Evolutionary conservation across 352 stramenopile genomes (phyloP), one percentile per base, ranked within the genome.

Genomic region (Pythium vanterpoolii): DNA sequence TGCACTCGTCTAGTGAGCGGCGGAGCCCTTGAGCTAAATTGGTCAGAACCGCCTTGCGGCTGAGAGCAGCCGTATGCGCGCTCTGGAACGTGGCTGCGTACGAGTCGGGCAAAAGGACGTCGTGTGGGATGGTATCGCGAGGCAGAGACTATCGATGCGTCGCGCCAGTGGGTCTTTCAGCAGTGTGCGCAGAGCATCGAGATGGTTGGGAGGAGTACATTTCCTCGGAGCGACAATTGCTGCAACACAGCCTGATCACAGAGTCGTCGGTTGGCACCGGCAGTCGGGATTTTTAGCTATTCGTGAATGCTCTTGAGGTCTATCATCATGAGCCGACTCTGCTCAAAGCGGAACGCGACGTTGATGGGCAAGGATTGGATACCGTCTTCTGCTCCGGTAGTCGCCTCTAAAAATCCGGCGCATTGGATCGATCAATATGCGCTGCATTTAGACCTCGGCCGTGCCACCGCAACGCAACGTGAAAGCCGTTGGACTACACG

Each of bases 381-480:
- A 2, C 14, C 34, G 34, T 1, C 18, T 14, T 39, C n/a, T n/a
- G n/a, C n/a, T n/a, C n/a, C 18, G 14, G 28, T 33, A 14, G 45
- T 16, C 3, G 45, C 27, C 4, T 39, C 14, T 2, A 51, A 16
- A 24, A 51, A 26, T n/a, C 5, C 27, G 45, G 2, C 26, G 26
- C 2, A 51, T 13, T 3, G 45, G 45, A 38, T 14, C 26, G 16
- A 39, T 51, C 26, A n/a, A 51, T 27, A 6, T 51, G 10, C 8
- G 0, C 4, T 7, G 21, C 4, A 1, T 16, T 16, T 2, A 51
- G 11, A 4, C 45, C 14, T 26, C 28, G 6, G 13, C 45, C 26
- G 13, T 51, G 45, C 45, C 45, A 51, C 13, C 45, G 45, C 16
- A 51, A 19, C 45, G 27, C 45, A 16, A 51, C 26, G 26, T 51